Conservation (phyloP, 495 filamentous ascomycete species). For the Hypomontagnella monticulosa region DNA sequence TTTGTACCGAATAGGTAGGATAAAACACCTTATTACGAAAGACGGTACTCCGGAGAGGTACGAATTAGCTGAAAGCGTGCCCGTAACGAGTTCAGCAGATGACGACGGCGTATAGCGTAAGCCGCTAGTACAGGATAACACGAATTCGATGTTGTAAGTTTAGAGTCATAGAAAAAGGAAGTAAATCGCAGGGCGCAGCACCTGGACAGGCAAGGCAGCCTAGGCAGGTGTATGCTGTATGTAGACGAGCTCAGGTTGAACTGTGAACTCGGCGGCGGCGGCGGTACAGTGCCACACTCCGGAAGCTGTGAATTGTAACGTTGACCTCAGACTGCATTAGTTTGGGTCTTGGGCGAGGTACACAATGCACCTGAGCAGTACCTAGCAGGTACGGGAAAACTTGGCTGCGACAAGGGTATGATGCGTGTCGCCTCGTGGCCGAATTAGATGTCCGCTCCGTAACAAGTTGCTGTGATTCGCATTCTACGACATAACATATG, state of each 20-base stretch:
- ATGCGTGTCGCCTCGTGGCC: constrained; percentile 44
- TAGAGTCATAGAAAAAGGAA: neutral
- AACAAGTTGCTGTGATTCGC: constrained; percentile 13
- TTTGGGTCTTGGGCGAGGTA: constrained; percentile 25
- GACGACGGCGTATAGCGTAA: constrained; percentile 1
- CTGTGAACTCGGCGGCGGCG: constrained; percentile 23
- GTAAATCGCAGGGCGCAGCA: constrained; percentile 22
- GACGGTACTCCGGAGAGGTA: constrained; percentile 21
- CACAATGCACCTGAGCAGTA: too few relatives aligned
- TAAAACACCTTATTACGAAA: constrained; percentile 14
- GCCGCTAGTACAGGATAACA: neutral
- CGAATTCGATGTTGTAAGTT: neutral
- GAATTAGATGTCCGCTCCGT: constrained; percentile 25
- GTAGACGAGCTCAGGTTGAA: constrained; percentile 3
- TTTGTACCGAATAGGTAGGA: constrained; percentile 5
- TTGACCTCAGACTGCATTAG: constrained; percentile 45
- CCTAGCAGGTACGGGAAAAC: constrained; percentile 24
- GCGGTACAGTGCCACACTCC: constrained; percentile 23
- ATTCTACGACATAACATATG: constrained; percentile 18
- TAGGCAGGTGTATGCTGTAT: neutral
- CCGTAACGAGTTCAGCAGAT: neutral
- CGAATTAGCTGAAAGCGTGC: neutral
- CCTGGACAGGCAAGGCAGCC: constrained; percentile 5
- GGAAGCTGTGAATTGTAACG: constrained; percentile 43
- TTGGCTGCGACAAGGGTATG: constrained; percentile 34